Evolutionary conservation across 2,329 filamentous ascomycete species (phyloP).

Genomic region (Penicillium hesseltinei): DNA sequence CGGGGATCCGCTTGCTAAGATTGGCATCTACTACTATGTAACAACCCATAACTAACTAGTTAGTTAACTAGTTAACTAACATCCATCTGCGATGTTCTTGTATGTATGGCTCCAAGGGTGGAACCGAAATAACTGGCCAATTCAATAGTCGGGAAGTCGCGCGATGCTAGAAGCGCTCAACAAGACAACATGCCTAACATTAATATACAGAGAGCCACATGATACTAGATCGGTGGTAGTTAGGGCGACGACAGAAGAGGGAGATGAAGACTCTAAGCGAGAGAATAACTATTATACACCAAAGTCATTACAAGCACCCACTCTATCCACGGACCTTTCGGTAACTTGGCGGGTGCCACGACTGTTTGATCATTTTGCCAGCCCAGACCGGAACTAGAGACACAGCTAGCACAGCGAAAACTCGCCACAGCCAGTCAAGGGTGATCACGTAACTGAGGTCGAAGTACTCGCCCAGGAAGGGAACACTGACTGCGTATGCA

Average conservation of each 20-base stretch:
- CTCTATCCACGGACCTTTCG: conserved; percentile 69
- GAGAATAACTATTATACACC: conserved; percentile 5
- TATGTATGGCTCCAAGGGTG: no score
- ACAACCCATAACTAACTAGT: neutral
- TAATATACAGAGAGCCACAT: neutral
- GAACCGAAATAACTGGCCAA: neutral
- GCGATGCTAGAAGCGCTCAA: neutral
- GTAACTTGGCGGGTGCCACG: conserved; percentile 88
- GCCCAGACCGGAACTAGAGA: conserved; percentile 83
- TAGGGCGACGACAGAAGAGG: neutral
- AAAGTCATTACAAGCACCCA: neutral
- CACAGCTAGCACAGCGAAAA: conserved; percentile 73
- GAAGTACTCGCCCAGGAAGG: conserved; percentile 87
- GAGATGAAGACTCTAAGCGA: neutral
- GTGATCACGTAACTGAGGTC: conserved; percentile 77
- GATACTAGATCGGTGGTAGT: neutral
- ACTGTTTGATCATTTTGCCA: conserved; percentile 78
- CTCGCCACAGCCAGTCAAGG: conserved; percentile 83
- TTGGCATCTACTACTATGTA: neutral
- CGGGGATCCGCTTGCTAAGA: neutral
- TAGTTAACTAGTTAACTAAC: no score
- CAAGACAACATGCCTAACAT: neutral
- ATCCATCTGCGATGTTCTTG: neutral
- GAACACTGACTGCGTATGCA: conserved; percentile 77
- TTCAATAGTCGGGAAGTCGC: neutral